Base-by-base conservation (phyloP, 1,284 basidiomycete species). In the Leccinum griseonigrum region DNA sequence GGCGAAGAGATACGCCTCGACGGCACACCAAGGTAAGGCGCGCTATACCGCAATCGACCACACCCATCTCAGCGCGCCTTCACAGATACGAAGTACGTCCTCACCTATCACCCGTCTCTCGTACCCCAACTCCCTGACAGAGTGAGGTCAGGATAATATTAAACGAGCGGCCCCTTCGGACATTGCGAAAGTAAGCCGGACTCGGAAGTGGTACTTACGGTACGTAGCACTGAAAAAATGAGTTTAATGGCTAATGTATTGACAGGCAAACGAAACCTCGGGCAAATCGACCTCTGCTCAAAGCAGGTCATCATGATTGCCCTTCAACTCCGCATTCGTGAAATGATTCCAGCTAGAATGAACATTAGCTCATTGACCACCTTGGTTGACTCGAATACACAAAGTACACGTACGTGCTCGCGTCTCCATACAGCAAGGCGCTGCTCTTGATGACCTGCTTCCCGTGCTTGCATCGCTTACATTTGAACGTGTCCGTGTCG, bases 341-440 rank as follows among this genome's bases (percentile, higher is more conserved):
- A 94, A 96, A 74, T 99, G 97, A 75, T 99, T 99, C 97, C 97
- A 99, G 18, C 95, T 97, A 71, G 59, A 53, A 53, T 95, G 68
- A 48, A 52, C 8, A n/a, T 8, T 56, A 65, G 55, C 65, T 58
- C 32, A 43, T 26, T 22, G 13, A 10, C 14, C 5, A 22, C 59
- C 40, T 48, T 13, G 31, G 31, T 22, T 22, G 31, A 8, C 29
- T 8, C 11, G 11, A n/a, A 31, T 22, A 26, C 11, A 40, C 22
- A 10, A 40, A 57, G 16, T 46, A 58, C 16, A 88, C 94, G 69
- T 82, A 95, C 93, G 95, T 95, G 89, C 94, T 97, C 7, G 94
- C 94, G 75, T 99, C 97, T 38, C 97, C 97, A 68, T 99, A 99
- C 18, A 99, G 77, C 73, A 99, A 76, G 0, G 94, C 95, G 0